Conservation (phyloP, 164 flowering plant species). For the Vitis riparia region DNA sequence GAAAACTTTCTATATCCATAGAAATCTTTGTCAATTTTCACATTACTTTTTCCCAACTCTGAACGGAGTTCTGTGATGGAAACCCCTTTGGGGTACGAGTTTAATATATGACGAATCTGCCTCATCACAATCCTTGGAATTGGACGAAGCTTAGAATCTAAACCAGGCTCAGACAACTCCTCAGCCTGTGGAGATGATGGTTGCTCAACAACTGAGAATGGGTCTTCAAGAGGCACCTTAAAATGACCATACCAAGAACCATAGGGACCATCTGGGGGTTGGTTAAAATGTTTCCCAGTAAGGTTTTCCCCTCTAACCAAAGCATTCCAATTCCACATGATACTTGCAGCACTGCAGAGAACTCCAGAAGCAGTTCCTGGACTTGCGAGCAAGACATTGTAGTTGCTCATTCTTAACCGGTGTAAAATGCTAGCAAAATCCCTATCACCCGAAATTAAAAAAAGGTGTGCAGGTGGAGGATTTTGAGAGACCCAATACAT, state of each 20-base stretch:
- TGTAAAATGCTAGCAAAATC: conserved; percentile 74
- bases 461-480: conserved; percentile 95
- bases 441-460: conserved; percentile 82
- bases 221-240: conserved; percentile 54
- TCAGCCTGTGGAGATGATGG: conserved; percentile 21
- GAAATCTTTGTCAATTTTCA: conserved; percentile 47
- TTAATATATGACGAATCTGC: conserved; percentile 50
- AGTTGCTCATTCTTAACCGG: conserved; percentile 78
- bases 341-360: conserved; percentile 85
- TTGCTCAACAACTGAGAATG: conserved; percentile 37
- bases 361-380: conserved; percentile 52
- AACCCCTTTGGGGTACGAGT: conserved; percentile 58
- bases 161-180: conserved; percentile 27
- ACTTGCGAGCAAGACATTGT: conserved; percentile 82
- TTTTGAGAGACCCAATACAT: conserved; percentile 84
- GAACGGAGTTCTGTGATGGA: conserved; percentile 46
- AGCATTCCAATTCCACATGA: conserved; percentile 85
- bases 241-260: conserved; percentile 85
- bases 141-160: conserved; percentile 38
- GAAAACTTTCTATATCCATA: conserved; percentile 80
- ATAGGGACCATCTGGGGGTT: conserved; percentile 85
- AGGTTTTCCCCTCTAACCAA: conserved; percentile 66
- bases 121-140: conserved; percentile 51
- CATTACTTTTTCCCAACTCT: conserved; percentile 40
- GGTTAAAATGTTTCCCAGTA: conserved; percentile 72